These are phyloP conservation scores for Diaporthe amygdali DNA, from an alignment of 2,329 filamentous ascomycete genomes.

Conservation along the genomic window DNA sequence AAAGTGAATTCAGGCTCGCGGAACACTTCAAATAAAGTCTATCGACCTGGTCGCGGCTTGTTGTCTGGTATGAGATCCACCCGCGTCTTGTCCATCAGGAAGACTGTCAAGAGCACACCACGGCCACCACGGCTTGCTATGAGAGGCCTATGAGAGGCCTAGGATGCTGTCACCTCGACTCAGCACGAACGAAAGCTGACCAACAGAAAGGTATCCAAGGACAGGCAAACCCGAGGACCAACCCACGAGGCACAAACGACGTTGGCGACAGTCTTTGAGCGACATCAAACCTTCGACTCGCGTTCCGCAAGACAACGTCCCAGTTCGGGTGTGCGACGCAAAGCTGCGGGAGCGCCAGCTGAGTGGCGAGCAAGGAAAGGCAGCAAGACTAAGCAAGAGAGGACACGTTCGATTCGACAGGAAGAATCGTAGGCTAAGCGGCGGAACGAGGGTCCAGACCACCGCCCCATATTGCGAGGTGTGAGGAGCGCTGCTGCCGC, in stretches of 20 bases:
- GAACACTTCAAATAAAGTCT: neutral
- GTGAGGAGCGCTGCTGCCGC: conserved; percentile 14
- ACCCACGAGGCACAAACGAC: neutral
- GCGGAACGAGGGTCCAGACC: conserved; percentile 15
- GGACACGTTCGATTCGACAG: conserved; percentile 16
- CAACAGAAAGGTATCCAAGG: neutral
- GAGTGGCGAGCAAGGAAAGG: neutral
- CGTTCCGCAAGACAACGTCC: neutral
- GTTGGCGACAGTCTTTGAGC: neutral
- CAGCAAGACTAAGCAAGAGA: conserved; percentile 8
- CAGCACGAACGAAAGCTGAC: conserved; percentile 1
- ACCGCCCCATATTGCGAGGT: neutral
- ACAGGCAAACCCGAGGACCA: neutral
- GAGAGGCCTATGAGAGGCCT: neutral
- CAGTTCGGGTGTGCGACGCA: neutral
- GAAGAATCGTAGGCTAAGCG: conserved; percentile 5
- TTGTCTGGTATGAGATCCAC: conserved; percentile 1
- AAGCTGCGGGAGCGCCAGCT: neutral
- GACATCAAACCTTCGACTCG: neutral
- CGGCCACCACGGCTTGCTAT: neutral
- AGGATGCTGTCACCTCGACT: neutral
- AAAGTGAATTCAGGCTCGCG: neutral
- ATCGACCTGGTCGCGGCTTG: neutral
- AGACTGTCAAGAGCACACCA: neutral
- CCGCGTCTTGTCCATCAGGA: neutral